These are phyloP conservation scores for Tuber aestivum DNA, from an alignment of 495 filamentous ascomycete genomes.

Conservation along the genomic window DNA sequence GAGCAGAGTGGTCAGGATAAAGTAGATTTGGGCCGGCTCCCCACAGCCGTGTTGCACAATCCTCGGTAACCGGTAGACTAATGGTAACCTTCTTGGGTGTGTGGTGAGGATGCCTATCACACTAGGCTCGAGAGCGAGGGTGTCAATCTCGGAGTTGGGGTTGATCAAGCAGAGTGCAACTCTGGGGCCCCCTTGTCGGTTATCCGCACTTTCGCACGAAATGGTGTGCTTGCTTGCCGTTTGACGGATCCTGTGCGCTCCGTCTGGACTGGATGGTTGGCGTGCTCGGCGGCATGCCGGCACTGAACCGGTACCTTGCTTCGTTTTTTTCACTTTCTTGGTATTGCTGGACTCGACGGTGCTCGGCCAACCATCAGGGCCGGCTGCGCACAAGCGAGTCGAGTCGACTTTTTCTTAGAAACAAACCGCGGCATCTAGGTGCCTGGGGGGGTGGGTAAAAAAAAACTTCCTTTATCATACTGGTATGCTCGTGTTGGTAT, in stretches of 20 bases:
- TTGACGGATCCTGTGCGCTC: neutral
- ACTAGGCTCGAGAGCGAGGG: no score
- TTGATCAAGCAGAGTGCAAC: neutral
- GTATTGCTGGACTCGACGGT: conserved; percentile 13
- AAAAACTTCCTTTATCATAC: neutral
- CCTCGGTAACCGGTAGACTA: neutral
- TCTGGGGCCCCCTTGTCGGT: neutral
- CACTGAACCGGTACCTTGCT: no score
- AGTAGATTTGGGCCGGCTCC: neutral
- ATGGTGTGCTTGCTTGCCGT: neutral
- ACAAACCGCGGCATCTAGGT: conserved; percentile 13
- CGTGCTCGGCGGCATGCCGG: neutral
- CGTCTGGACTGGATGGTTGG: neutral
- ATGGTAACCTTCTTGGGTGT: neutral
- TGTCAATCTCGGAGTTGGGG: neutral
- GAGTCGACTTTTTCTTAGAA: conserved; percentile 33
- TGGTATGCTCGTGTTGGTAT: neutral
- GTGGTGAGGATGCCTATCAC: neutral
- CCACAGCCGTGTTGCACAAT: neutral
- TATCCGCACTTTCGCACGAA: neutral
- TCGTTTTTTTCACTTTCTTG: conserved; percentile 18
- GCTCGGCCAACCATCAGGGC: conserved; percentile 5
- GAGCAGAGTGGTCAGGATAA: neutral
- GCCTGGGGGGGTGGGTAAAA: neutral
- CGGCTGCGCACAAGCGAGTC: conserved; percentile 12